Conservation (phyloP, 257 asterid species). For the Solanum ossicruentum region DNA sequence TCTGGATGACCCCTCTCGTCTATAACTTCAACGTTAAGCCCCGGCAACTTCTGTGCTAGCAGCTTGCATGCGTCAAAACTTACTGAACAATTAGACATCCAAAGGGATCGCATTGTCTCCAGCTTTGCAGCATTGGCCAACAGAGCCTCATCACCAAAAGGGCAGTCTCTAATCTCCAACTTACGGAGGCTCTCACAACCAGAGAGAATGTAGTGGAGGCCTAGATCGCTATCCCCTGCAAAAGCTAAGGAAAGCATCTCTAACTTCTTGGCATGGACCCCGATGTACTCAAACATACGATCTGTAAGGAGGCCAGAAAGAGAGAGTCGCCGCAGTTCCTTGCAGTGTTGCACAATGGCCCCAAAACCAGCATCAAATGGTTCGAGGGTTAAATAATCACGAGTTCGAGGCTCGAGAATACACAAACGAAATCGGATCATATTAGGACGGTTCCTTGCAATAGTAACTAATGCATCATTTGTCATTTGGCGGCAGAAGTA, state of each 20-base stretch:
- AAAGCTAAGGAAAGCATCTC: not conserved
- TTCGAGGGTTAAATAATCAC: not conserved
- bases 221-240: not conserved
- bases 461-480: not conserved
- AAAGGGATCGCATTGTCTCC: not conserved
- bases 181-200: slow-evolving; percentile 1
- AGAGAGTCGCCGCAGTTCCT: not conserved
- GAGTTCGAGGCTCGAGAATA: not conserved
- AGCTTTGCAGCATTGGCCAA: not conserved
- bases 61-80: not conserved
- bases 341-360: not conserved
- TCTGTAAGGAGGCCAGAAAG: not conserved
- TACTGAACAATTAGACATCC: not conserved
- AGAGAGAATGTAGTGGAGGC: slow-evolving; percentile 4
- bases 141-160: not conserved
- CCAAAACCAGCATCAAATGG: not conserved
- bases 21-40: not conserved
- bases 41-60: not conserved
- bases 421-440: not conserved
- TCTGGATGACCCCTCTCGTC: not conserved
- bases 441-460: not conserved
- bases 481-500: not conserved
- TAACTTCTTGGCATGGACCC: not conserved
- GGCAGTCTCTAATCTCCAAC: not conserved
- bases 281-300: not conserved